Conservation (phyloP, 1,284 basidiomycete species). For the Pseudozyma thailandica region DNA sequence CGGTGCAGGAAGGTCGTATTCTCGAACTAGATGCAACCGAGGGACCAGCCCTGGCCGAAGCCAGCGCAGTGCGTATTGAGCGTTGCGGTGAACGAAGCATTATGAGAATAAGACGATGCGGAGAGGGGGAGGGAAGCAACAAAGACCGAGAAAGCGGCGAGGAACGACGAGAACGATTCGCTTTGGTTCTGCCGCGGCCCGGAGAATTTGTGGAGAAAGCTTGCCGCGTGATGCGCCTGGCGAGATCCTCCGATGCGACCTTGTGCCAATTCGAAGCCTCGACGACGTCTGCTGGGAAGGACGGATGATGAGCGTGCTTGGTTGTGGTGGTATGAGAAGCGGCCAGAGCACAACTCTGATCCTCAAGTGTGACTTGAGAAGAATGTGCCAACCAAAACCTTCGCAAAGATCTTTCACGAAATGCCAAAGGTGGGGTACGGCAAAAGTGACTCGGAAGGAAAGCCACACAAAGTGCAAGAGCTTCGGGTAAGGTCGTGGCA, state of each 20-base stretch:
- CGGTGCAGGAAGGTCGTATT: too few species aligned
- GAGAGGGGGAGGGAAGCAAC: not conserved
- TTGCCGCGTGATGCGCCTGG: not conserved
- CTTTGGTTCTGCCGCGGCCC: too few species aligned
- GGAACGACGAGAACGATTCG: too few species aligned
- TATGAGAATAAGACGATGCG: not conserved
- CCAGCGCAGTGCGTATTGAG: constrained; percentile 6
- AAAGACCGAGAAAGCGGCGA: not conserved
- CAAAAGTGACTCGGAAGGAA: constrained; percentile 5
- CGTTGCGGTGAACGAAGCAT: constrained; percentile 29
- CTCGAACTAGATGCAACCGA: constrained; percentile 4
- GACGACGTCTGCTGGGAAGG: too few species aligned
- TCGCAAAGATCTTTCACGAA: not conserved
- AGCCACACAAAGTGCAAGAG: too few species aligned
- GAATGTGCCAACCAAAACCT: not conserved
- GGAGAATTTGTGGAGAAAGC: not conserved
- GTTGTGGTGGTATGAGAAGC: too few species aligned
- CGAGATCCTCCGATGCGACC: too few species aligned
- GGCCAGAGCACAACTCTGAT: not conserved
- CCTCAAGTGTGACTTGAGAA: not conserved
- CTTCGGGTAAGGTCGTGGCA: constrained; percentile 3
- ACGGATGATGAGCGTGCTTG: too few species aligned
- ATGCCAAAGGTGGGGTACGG: not conserved
- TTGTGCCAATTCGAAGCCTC: too few species aligned
- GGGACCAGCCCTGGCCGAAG: constrained; percentile 11